These are phyloP conservation scores for Boechera stricta DNA, from an alignment of 345 rosid species.

Conservation along the genomic window DNA sequence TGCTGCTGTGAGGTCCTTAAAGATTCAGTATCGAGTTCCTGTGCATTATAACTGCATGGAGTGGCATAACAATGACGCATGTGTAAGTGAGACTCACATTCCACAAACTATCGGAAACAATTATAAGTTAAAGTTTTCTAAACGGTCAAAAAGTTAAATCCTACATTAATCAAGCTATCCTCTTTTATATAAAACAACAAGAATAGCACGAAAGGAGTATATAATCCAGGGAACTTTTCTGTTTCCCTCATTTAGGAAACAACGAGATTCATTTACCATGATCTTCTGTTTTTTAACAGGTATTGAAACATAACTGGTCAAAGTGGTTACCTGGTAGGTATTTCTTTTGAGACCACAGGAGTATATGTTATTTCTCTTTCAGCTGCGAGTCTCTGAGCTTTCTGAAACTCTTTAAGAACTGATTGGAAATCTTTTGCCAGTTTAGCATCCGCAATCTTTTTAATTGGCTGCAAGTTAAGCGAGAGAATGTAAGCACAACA, in stretches of 20 bases:
- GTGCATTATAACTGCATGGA: slow-evolving; percentile 55
- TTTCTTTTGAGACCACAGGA: slow-evolving; percentile 58
- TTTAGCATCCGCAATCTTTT: slow-evolving; percentile 80
- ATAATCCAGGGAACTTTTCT: not conserved
- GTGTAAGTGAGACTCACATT: slow-evolving; percentile 17
- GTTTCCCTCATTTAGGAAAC: not conserved
- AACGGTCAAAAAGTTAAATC: not conserved
- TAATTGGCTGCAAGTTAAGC: slow-evolving; percentile 55
- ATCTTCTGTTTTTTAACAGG: not conserved
- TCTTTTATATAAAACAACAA: not conserved
- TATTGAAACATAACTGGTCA: not conserved
- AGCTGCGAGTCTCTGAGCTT: slow-evolving; percentile 80
- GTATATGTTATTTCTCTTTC: slow-evolving; percentile 66
- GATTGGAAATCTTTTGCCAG: slow-evolving; percentile 73
- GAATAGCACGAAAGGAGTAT: not conserved
- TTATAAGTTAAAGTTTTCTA: not conserved
- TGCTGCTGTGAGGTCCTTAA: slow-evolving; percentile 53
- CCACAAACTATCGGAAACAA: not conserved
- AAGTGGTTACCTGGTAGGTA: slow-evolving; percentile 55
- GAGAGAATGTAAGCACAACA: slow-evolving; percentile 9
- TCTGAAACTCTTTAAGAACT: slow-evolving; percentile 71
- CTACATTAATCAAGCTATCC: slow-evolving; percentile 2
- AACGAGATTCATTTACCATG: not conserved
- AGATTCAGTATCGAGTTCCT: slow-evolving; percentile 59
- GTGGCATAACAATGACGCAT: slow-evolving; percentile 10